Evolutionary conservation across 2,329 filamentous ascomycete genomes (phyloP), one percentile per base, ranked within the genome.

Genomic region (Rhinocladiella similis): DNA sequence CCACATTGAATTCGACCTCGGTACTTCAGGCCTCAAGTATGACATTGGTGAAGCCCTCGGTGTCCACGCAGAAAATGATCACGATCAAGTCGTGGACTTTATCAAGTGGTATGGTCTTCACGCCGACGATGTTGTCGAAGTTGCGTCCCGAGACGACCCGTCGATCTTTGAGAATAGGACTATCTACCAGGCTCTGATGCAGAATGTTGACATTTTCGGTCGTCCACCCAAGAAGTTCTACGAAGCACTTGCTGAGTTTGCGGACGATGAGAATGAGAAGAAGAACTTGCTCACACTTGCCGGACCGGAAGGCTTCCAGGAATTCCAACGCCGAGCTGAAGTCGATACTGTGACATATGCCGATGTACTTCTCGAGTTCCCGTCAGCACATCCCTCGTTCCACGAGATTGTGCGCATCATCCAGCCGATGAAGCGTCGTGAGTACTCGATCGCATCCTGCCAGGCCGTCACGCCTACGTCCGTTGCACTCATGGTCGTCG

Each of bases 391-490:
- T 67, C 94, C 93, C 5, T 80, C 80, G 57, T 94, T 97, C 84
- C 84, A 91, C 69, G 91, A 97, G 66, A 87, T 99, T 55, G 83
- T 89, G 62, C 88, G 87, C 68, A 91, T 99, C 60, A 89, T 99
- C 63, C 84, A 82, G 63, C 93, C 94, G 12, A 86, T 96, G 79
- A 99, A 99, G 83, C 90, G 94, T 59, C 85, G 94, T 68, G 94
- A 99, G 76, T 99, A 99, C 82, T 96, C 91, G n/a, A 97, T 99
- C 65, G 94, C 94, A 18, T 97, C 94, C 2, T 94, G 91, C 53
- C 94, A 99, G 77, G 91, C 93, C 67, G 93, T 97, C 39, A 92
- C 90, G 0, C 92, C 94, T 18, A 92, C 80, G 69, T 86, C 84
- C n/a, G 91, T 99, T 56, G 84, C 92, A 7, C 85, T 99, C 62